A percentile compares a stretch with the other conserved stretches of the same genome.
Conservation (phyloP, 495 filamentous ascomycete genomes). For the Friedmanniomyces simplex region DNA sequence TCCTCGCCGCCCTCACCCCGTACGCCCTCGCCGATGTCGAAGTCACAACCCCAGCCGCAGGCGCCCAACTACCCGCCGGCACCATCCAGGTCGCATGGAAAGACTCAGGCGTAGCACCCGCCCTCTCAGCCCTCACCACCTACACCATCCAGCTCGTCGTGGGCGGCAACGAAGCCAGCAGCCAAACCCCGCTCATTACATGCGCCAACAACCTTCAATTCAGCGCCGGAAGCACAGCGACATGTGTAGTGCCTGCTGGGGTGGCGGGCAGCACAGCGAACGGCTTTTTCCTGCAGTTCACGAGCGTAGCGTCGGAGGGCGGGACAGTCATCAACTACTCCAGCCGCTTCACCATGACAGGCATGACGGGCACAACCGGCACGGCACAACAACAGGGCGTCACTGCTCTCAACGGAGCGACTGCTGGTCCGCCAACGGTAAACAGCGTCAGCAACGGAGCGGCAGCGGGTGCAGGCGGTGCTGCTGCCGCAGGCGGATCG, state of each 20-base stretch:
- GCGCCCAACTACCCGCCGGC: conserved; percentile 30
- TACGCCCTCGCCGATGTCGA: conserved; percentile 44
- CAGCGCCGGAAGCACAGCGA: conserved; percentile 40
- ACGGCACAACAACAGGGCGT: conserved; percentile 37
- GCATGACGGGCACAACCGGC: conserved; percentile 57
- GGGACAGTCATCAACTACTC: conserved; percentile 51
- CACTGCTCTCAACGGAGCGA: conserved; percentile 26
- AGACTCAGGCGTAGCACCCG: conserved; percentile 43
- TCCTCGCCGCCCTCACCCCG: conserved; percentile 36
- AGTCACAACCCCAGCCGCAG: conserved; percentile 42
- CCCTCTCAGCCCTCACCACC: conserved; percentile 40
- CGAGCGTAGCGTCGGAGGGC: conserved; percentile 41
- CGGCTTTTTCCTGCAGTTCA: conserved; percentile 54
- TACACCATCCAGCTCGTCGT: conserved; percentile 56
- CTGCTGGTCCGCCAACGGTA: conserved; percentile 33
- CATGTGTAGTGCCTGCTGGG: conserved; percentile 39
- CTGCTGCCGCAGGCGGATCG: conserved; percentile 3
- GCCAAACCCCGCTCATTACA: conserved; percentile 36
- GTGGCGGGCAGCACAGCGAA: conserved; percentile 33
- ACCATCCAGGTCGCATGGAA: conserved; percentile 48
- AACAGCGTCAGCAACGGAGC: conserved; percentile 29
- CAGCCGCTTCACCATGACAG: conserved; percentile 51
- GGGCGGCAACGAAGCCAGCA: conserved; percentile 45
- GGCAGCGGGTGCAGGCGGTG: conserved; percentile 13
- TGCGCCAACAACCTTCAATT: conserved; percentile 37